A percentile compares a stretch with the other conserved stretches of the same genome.
These are phyloP conservation scores for Xylaria sp. DNA, from an alignment of 495 filamentous ascomycete species.

Conservation along the genomic window DNA sequence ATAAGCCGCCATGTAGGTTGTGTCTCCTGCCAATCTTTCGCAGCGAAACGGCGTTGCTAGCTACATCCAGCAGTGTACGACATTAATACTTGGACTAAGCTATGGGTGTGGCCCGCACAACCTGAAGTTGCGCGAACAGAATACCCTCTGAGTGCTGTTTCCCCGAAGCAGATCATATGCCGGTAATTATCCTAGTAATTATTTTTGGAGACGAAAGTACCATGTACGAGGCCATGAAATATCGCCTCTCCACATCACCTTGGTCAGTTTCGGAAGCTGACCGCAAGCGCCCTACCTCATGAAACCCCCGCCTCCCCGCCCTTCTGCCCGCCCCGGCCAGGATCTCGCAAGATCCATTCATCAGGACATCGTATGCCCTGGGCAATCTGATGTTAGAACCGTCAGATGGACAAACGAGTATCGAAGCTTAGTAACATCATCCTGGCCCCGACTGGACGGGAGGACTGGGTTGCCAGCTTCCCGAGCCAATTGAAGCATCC, in stretches of 20 bases:
- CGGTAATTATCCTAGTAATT: conserved; percentile 12
- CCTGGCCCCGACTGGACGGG: not conserved
- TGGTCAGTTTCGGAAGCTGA: conserved; percentile 9
- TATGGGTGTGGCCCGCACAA: not conserved
- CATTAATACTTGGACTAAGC: not conserved
- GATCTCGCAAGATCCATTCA: conserved; percentile 3
- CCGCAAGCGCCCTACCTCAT: not conserved
- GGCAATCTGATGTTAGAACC: conserved; percentile 2
- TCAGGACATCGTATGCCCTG: conserved; percentile 7
- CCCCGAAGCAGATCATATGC: conserved; percentile 18
- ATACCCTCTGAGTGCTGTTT: not conserved
- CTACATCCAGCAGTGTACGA: not conserved
- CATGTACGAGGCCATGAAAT: conserved; percentile 5
- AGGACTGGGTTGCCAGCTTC: not conserved
- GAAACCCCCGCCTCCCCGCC: not conserved
- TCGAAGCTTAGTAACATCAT: not conserved
- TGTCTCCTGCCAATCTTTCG: not conserved
- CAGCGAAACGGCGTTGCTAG: not conserved
- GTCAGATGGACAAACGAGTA: not conserved
- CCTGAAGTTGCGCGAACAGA: not conserved
- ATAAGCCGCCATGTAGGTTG: not conserved
- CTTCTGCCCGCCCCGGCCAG: not conserved
- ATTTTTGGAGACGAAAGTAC: conserved; percentile 9
- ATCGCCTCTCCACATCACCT: conserved; percentile 7
- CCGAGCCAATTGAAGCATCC: not conserved